These are phyloP conservation scores for Perkinsus chesapeaki DNA, from an alignment of 169 alveolate genomes.

Conservation along the genomic window DNA sequence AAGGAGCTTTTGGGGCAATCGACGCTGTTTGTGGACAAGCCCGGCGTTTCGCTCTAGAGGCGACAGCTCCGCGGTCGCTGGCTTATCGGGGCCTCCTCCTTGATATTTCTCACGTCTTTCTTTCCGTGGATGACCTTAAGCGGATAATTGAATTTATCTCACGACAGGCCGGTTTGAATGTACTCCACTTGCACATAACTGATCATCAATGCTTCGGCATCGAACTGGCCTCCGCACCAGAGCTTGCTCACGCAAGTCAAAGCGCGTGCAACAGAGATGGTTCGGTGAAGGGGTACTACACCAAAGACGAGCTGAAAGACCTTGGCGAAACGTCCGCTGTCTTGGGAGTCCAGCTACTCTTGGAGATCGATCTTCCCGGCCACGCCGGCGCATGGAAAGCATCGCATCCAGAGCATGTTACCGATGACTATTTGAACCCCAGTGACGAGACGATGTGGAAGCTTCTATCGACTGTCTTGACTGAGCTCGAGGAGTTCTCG, in stretches of 20 bases:
- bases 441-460: background rate
- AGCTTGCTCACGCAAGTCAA: background rate
- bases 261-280: background rate
- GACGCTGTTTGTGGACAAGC: background rate
- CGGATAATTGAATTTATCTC: background rate
- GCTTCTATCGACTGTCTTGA: background rate
- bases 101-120: background rate
- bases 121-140: background rate
- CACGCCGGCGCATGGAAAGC: background rate
- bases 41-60: background rate
- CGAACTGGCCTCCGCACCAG: background rate
- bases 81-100: background rate
- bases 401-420: background rate
- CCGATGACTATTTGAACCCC: background rate
- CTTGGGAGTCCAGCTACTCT: background rate
- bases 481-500: background rate
- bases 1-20: background rate
- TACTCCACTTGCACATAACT: background rate
- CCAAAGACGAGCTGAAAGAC: background rate
- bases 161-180: background rate
- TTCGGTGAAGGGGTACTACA: background rate
- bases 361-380: background rate
- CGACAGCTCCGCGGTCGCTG: background rate
- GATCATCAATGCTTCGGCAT: background rate
- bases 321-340: background rate